Evolutionary conservation across 768 basidiomycete genomes (phyloP), one percentile per base, ranked within the genome.

Genomic region (Phaffia australis): DNA sequence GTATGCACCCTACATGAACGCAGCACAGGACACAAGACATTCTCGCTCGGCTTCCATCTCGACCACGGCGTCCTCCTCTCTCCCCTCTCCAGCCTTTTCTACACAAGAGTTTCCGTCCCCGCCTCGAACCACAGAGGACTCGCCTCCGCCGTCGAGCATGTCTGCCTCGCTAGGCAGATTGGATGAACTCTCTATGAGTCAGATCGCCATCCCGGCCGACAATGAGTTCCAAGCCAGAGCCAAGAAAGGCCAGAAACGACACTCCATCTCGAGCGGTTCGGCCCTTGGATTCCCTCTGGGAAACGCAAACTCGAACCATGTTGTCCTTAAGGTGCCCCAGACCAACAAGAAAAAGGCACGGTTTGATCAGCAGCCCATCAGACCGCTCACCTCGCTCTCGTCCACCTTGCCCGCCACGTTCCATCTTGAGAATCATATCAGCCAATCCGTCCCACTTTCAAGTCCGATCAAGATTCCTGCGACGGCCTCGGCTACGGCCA

Each of bases 241-340:
- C 1, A 61, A 35, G 47, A 66, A 66, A 48, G 65, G 65, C 3
- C 65, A 66, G 60, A 66, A 66, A 60, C 49, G 65, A 42, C 65
- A 66, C 30, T 66, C 65, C 32, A 66, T 66, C 65, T 66, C 65
- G 25, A 60, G 65, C 42, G 57, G 58, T 25, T 66, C 65, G 46
- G n/a, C 60, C 9, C 52, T 61, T 23, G 65, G 59, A 1, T 66
- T 46, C 54, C 65, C 65, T 52, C 65, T 61, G 35, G 54, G 56
- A 21, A 16, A 19, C 27, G 23, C 54, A 18, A 52, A 56, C 29
- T 55, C 60, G 25, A 66, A 62, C 50, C 65, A 61, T 55, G 27
- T 58, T 42, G 50, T 66, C 27, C 32, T 32, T 16, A 66, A 66
- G 47, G 65, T 60, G 23, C 58, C 54, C 32, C 42, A 52, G 30